Percentiles rank a stretch among this genome's conserved stretches.
Evolutionary conservation across 352 stramenopile genomes (phyloP).

Genomic region (Phytophthora hybrid): DNA sequence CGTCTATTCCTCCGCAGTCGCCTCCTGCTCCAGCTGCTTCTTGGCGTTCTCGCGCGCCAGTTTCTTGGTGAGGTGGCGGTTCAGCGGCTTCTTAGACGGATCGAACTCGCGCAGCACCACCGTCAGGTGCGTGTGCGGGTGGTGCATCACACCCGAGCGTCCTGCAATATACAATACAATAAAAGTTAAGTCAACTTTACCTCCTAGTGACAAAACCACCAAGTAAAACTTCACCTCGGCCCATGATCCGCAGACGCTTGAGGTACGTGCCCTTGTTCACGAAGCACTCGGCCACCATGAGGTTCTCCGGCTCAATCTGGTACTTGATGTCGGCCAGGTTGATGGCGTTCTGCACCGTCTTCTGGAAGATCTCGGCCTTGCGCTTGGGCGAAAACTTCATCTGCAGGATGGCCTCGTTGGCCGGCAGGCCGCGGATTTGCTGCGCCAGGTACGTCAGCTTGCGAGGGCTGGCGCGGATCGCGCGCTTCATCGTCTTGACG

Average conservation of each 20-base stretch:
- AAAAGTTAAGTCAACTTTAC: neutral
- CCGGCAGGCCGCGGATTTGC: slow-evolving; percentile 81
- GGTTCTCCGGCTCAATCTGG: slow-evolving; percentile 87
- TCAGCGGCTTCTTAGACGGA: slow-evolving; percentile 77
- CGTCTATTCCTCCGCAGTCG: slow-evolving; percentile 50
- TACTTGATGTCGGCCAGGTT: slow-evolving; percentile 91
- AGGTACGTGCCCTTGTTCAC: slow-evolving; percentile 88
- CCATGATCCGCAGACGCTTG: slow-evolving; percentile 89
- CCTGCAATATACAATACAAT: slow-evolving; percentile 44
- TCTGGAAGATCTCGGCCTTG: slow-evolving; percentile 83
- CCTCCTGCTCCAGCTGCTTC: slow-evolving; percentile 31
- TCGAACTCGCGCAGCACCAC: slow-evolving; percentile 85
- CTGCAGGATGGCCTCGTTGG: slow-evolving; percentile 81
- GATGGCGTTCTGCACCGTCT: slow-evolving; percentile 89
- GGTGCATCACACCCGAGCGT: slow-evolving; percentile 86
- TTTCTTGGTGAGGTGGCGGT: slow-evolving; percentile 82
- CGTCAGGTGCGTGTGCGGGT: slow-evolving; percentile 83
- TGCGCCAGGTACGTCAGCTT: slow-evolving; percentile 87
- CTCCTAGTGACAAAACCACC: no score
- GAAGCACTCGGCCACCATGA: slow-evolving; percentile 87
- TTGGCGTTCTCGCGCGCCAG: slow-evolving; percentile 62
- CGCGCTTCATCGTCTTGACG: slow-evolving; percentile 86
- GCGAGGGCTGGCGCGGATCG: slow-evolving; percentile 81
- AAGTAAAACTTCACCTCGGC: slow-evolving; percentile 53
- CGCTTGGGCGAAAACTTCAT: slow-evolving; percentile 91